Conservation (phyloP, 345 rosid genomes). For the Sonneratia alba region DNA sequence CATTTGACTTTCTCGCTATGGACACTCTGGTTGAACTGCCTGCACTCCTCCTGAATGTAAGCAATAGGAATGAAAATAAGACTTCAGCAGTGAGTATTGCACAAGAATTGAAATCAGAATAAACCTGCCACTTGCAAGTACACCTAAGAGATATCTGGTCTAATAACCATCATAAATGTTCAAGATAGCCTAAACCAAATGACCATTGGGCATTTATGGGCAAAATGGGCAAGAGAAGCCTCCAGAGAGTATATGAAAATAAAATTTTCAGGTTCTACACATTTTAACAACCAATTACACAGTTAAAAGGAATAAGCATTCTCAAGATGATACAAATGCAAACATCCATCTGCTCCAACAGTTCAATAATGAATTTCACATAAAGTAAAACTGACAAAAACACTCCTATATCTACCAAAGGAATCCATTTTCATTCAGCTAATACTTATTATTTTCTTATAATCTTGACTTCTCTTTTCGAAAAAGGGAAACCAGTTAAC, state of each 20-base stretch:
- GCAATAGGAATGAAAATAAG: background rate
- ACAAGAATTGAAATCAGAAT: background rate
- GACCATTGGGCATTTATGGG: background rate
- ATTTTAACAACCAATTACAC: background rate
- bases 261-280: background rate
- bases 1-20: conserved; percentile 54
- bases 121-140: background rate
- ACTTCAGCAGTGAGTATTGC: background rate
- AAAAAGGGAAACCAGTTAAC: background rate
- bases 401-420: background rate
- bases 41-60: conserved; percentile 74
- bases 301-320: background rate
- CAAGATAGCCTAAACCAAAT: background rate
- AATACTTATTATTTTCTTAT: background rate
- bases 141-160: background rate
- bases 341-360: no score
- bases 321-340: background rate
- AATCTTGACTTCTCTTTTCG: background rate
- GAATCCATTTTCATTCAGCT: background rate
- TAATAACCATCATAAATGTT: background rate
- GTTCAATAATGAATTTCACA: background rate
- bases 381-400: background rate
- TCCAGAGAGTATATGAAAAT: background rate
- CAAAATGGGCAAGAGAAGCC: background rate
- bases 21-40: conserved; percentile 47